Conservation (phyloP, 495 filamentous ascomycete species). For the Rostrohypoxylon terebratum region DNA sequence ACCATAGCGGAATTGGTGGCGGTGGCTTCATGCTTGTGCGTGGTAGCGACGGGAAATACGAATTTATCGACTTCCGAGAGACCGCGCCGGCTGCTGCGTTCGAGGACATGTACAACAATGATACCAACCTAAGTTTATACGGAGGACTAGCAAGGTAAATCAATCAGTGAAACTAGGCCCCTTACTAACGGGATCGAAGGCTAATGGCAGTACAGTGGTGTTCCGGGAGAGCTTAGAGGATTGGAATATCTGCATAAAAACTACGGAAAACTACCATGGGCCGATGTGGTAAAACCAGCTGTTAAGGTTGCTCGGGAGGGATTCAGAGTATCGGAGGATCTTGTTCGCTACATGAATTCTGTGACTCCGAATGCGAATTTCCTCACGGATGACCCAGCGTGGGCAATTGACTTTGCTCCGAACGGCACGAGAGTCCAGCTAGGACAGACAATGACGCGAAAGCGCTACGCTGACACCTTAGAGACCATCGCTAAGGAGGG, state of each 20-base stretch:
- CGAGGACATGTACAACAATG: constrained; percentile 79
- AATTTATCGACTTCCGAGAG: constrained; percentile 84
- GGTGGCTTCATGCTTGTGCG: constrained; percentile 85
- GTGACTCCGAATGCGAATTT: constrained; percentile 35
- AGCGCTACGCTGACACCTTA: constrained; percentile 79
- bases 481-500: constrained; percentile 75
- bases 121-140: constrained; percentile 53
- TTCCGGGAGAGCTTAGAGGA: constrained; percentile 82
- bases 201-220: constrained; percentile 62
- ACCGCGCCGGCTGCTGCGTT: constrained; percentile 80
- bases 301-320: constrained; percentile 77
- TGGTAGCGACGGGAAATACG: constrained; percentile 67
- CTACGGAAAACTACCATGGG: constrained; percentile 78
- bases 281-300: constrained; percentile 71
- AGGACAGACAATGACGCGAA: constrained; percentile 77
- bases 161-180: neutral
- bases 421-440: constrained; percentile 68
- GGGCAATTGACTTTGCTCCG: constrained; percentile 85
- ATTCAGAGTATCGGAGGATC: constrained; percentile 71
- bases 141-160: constrained; percentile 72
- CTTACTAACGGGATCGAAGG: neutral
- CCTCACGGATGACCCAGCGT: constrained; percentile 70
- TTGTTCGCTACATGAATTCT: constrained; percentile 70
- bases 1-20: constrained; percentile 80
- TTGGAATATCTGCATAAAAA: constrained; percentile 76